Percentiles rank a stretch among this genome's conserved stretches.
phyloP scores from a whole-genome alignment of 805 yeast species.

The Barnettozyma populi region DNA sequence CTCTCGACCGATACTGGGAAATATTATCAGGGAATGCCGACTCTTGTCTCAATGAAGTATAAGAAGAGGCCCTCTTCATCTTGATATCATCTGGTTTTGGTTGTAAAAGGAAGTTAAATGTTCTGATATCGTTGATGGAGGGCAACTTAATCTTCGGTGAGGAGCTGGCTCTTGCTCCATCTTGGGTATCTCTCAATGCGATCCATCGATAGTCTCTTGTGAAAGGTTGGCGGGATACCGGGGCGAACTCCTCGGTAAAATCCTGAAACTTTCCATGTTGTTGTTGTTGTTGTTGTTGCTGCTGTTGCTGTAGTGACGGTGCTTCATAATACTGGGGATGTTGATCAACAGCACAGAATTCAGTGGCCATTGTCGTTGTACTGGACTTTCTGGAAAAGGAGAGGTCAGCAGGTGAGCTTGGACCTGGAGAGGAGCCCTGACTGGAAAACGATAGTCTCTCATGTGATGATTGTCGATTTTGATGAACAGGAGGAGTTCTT shows the following conservation, averaged over 20 bases:
- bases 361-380: neutral
- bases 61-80: neutral
- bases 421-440: neutral
- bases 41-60: neutral
- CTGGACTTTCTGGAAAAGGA: neutral
- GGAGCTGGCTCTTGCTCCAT: neutral
- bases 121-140: conserved; percentile 8
- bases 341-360: neutral
- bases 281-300: too few species aligned
- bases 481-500: neutral
- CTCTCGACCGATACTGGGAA: neutral
- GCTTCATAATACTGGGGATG: neutral
- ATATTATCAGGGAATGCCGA: neutral
- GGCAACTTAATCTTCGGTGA: conserved; percentile 7
- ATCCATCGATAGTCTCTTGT: neutral
- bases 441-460: neutral
- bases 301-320: neutral
- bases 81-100: neutral
- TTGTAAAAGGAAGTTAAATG: conserved; percentile 4
- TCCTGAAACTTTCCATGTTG: neutral
- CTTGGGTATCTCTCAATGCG: neutral
- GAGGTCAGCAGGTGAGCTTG: neutral
- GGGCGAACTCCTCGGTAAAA: neutral
- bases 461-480: neutral
- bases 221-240: neutral